Evolutionary conservation across 768 basidiomycete species (phyloP).

Genomic region (Hebeloma cylindrosporum): DNA sequence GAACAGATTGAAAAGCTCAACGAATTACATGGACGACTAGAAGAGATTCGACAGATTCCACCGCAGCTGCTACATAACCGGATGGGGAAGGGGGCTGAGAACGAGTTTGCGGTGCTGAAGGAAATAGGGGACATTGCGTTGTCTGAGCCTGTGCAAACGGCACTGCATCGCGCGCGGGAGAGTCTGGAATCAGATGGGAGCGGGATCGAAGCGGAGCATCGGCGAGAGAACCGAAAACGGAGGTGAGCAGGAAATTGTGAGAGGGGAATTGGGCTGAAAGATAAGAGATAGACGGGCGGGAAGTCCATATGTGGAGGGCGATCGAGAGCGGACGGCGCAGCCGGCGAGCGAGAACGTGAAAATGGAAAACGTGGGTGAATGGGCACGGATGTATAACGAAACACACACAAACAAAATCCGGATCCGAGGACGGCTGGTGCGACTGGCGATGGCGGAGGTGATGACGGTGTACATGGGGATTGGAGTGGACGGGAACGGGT

Average conservation of each 20-base stretch:
- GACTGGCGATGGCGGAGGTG: slow-evolving; percentile 64
- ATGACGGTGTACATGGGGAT: slow-evolving; percentile 63
- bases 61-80: slow-evolving; percentile 17
- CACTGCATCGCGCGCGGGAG: slow-evolving; percentile 51
- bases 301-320: slow-evolving; percentile 24
- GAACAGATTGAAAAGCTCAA: slow-evolving; percentile 21
- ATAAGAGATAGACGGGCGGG: slow-evolving; percentile 5
- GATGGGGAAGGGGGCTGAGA: slow-evolving; percentile 5
- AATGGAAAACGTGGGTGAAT: slow-evolving; percentile 47
- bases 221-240: slow-evolving; percentile 55
- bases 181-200: slow-evolving; percentile 55
- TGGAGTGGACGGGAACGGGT: slow-evolving; percentile 30
- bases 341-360: slow-evolving; percentile 47
- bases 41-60: slow-evolving; percentile 22
- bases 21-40: slow-evolving; percentile 16
- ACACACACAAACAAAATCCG: slow-evolving; percentile 46
- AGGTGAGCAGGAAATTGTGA: slow-evolving; percentile 39
- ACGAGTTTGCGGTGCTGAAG: slow-evolving; percentile 14
- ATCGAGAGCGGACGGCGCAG: slow-evolving; percentile 37
- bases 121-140: slow-evolving; percentile 45
- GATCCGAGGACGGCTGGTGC: slow-evolving; percentile 57
- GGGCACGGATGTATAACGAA: slow-evolving; percentile 59
- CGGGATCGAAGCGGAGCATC: slow-evolving; percentile 44
- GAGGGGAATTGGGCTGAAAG: not conserved
- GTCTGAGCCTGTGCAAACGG: slow-evolving; percentile 57